Evolutionary conservation across 495 filamentous ascomycete species (phyloP).

Genomic region (Xylaria longipes): DNA sequence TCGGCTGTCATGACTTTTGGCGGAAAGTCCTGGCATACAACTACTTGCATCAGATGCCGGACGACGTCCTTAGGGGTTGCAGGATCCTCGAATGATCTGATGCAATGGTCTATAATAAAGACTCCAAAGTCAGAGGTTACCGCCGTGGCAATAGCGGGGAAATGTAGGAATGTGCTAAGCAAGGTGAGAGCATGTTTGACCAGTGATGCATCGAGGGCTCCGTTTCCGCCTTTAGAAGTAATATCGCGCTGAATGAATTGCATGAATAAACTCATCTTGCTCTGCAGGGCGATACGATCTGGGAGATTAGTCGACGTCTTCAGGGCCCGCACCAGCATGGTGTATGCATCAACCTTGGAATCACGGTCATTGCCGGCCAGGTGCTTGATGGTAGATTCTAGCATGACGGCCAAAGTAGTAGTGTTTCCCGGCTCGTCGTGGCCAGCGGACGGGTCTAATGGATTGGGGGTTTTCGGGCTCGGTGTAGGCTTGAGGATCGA

Average conservation of each 20-base stretch:
- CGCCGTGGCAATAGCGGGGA: conserved; percentile 64
- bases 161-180: conserved; percentile 72
- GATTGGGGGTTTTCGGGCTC: conserved; percentile 42
- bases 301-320: conserved; percentile 80
- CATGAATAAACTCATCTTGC: conserved; percentile 75
- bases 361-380: conserved; percentile 72
- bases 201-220: conserved; percentile 64
- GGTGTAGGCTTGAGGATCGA: conserved; percentile 82
- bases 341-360: conserved; percentile 84
- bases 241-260: conserved; percentile 85
- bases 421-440: conserved; percentile 46
- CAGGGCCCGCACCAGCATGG: conserved; percentile 74
- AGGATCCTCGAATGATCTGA: conserved; percentile 64
- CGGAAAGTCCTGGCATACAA: conserved; percentile 79
- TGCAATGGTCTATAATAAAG: conserved; percentile 81
- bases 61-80: conserved; percentile 74
- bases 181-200: conserved; percentile 78
- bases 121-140: conserved; percentile 77
- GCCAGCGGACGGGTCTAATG: conserved; percentile 48
- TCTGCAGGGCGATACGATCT: conserved; percentile 69
- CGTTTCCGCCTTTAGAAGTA: conserved; percentile 57
- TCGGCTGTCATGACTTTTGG: conserved; percentile 73
- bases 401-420: conserved; percentile 69
- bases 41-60: conserved; percentile 75
- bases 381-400: conserved; percentile 81